phyloP scores from a whole-genome alignment of 2,329 filamentous ascomycete genomes.

The Pseudocercospora musae region DNA sequence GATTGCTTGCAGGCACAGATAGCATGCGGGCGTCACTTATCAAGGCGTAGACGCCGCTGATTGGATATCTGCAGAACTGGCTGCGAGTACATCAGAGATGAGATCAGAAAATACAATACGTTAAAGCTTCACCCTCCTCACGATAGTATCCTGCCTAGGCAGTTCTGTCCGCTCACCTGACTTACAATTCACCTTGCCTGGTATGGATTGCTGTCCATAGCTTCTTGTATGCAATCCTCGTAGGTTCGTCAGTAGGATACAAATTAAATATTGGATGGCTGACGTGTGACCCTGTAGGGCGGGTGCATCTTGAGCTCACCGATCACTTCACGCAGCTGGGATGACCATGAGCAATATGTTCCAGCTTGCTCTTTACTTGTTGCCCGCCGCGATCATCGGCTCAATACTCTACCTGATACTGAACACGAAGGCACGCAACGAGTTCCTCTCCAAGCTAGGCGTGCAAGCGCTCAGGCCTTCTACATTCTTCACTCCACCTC shows the following conservation, averaged over 20 bases:
- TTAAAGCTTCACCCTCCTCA: not conserved
- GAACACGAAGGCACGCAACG: slow-evolving; percentile 38
- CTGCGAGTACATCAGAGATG: not conserved
- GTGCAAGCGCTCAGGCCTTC: slow-evolving; percentile 44
- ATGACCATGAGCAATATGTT: not conserved
- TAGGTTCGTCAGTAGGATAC: not conserved
- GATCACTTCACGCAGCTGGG: not conserved
- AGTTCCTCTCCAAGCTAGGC: slow-evolving; percentile 40
- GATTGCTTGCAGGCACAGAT: not conserved
- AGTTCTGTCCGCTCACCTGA: not conserved
- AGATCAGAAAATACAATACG: not conserved
- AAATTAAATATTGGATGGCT: not conserved
- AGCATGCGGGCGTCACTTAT: not conserved
- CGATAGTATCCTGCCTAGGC: not conserved
- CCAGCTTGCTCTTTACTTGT: not conserved
- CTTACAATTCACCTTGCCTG: not conserved
- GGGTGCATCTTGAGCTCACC: not conserved
- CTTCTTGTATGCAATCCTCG: not conserved
- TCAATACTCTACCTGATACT: slow-evolving; percentile 28
- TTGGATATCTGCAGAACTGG: not conserved
- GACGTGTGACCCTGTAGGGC: not conserved
- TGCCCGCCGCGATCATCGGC: not conserved
- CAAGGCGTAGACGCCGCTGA: not conserved
- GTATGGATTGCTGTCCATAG: not conserved
- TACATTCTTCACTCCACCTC: slow-evolving; percentile 52